Percentiles rank a stretch among this genome's conserved stretches.
phyloP scores from a whole-genome alignment of 164 flowering plant species.

The Magnolia officinalis region DNA sequence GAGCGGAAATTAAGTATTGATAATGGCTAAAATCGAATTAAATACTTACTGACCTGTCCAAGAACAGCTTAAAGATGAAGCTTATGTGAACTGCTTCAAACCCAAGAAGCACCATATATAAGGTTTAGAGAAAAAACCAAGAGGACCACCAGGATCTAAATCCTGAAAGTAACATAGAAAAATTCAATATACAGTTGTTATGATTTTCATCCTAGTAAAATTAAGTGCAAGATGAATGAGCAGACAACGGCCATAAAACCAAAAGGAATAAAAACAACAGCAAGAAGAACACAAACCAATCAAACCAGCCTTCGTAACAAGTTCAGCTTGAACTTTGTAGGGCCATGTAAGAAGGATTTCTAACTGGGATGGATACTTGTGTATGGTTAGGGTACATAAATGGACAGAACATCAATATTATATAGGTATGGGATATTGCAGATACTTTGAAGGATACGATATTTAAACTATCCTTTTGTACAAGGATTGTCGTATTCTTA shows the following conservation, averaged over 20 bases:
- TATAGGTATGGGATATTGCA: too few species aligned
- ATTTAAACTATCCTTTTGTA: too few species aligned
- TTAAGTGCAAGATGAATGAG: neutral
- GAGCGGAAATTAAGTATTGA: neutral
- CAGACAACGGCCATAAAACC: neutral
- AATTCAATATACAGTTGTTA: neutral
- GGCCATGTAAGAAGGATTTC: neutral
- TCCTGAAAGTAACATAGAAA: constrained; percentile 14
- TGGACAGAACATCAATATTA: too few species aligned
- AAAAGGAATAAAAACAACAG: neutral
- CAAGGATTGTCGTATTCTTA: too few species aligned
- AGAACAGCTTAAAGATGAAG: neutral
- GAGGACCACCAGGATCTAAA: constrained; percentile 26
- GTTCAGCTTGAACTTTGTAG: neutral
- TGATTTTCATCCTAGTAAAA: neutral
- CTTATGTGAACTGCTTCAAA: neutral
- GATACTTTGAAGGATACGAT: too few species aligned
- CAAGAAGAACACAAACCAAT: neutral
- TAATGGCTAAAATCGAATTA: neutral
- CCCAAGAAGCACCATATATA: neutral
- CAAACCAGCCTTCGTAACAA: neutral
- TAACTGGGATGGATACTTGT: neutral
- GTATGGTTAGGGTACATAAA: too few species aligned
- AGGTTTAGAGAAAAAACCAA: constrained; percentile 35
- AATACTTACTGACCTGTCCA: neutral